Conservation (phyloP, 208 protist genomes). For the Trypanosoma platydactyli region DNA sequence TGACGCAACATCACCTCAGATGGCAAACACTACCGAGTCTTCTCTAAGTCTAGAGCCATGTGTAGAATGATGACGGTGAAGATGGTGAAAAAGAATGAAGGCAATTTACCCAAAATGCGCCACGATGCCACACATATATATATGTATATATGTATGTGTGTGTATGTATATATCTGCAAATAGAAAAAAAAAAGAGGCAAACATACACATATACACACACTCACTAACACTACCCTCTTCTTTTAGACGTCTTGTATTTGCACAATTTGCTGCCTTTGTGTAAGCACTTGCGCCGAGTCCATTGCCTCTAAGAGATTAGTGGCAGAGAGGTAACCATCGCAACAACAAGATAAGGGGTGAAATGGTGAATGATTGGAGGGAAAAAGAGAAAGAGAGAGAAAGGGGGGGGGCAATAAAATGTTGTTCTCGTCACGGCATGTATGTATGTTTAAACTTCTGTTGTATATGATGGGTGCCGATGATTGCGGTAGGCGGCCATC, state of each 20-base stretch:
- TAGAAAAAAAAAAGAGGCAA: neutral
- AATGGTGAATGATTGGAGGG: neutral
- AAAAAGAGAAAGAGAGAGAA: neutral
- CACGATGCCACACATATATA: neutral
- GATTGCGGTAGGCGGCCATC: no score
- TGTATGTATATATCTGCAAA: constrained; percentile 3
- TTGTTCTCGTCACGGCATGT: no score
- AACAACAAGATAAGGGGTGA: neutral
- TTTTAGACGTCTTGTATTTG: no score
- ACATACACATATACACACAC: constrained; percentile 16
- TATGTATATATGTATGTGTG: constrained; percentile 1
- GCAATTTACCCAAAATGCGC: neutral
- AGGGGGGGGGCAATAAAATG: neutral
- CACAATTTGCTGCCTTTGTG: no score
- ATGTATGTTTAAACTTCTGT: no score
- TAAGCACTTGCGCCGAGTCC: no score
- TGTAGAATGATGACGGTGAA: neutral
- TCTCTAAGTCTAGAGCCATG: neutral
- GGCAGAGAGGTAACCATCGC: no score
- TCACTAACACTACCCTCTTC: neutral
- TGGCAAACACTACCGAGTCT: constrained; percentile 1
- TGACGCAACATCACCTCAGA: constrained; percentile 66
- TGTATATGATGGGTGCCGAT: no score
- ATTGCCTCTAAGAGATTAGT: neutral
- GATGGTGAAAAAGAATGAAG: neutral